Percentiles rank a stretch among this genome's conserved stretches.
These are phyloP conservation scores for Jaapia argillacea DNA, from an alignment of 768 basidiomycete species.

Conservation along the genomic window DNA sequence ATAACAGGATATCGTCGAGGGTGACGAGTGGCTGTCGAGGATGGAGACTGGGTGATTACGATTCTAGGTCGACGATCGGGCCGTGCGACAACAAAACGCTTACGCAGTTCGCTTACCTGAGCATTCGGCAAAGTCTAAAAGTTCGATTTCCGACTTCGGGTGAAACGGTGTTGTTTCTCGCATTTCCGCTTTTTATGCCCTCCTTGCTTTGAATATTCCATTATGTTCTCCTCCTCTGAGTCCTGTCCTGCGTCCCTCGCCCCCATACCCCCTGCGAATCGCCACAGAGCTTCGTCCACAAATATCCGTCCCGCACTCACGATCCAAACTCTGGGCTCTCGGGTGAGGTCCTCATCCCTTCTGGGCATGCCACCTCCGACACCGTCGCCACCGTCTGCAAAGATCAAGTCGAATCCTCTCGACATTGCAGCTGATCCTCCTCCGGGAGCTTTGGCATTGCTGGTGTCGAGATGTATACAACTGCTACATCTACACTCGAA, in stretches of 20 bases:
- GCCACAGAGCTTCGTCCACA: slow-evolving; percentile 51
- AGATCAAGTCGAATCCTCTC: slow-evolving; percentile 5
- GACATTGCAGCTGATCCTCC: slow-evolving; percentile 6
- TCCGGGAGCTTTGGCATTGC: slow-evolving; percentile 34
- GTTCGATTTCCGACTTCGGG: too few relatives aligned
- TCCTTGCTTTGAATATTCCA: too few relatives aligned
- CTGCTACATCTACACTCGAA: slow-evolving; percentile 37
- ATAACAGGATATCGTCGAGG: too few relatives aligned
- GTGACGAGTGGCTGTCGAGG: too few relatives aligned
- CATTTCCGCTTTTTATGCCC: too few relatives aligned
- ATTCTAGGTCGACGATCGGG: too few relatives aligned
- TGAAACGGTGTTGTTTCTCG: too few relatives aligned
- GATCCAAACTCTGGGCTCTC: slow-evolving; percentile 40
- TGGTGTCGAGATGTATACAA: slow-evolving; percentile 35
- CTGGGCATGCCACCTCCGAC: slow-evolving; percentile 15
- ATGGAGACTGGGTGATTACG: too few relatives aligned
- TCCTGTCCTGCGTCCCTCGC: slow-evolving; percentile 16
- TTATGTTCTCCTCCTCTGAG: not conserved
- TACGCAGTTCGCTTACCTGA: too few relatives aligned
- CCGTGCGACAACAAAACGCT: too few relatives aligned
- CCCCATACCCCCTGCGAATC: slow-evolving; percentile 30
- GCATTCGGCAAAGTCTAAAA: too few relatives aligned
- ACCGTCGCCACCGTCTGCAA: slow-evolving; percentile 13
- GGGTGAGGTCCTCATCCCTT: slow-evolving; percentile 19
- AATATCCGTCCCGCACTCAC: slow-evolving; percentile 44